Conservation (phyloP, 1,139 yeast species). For the Zygosaccharomyces pseudobailii region DNA sequence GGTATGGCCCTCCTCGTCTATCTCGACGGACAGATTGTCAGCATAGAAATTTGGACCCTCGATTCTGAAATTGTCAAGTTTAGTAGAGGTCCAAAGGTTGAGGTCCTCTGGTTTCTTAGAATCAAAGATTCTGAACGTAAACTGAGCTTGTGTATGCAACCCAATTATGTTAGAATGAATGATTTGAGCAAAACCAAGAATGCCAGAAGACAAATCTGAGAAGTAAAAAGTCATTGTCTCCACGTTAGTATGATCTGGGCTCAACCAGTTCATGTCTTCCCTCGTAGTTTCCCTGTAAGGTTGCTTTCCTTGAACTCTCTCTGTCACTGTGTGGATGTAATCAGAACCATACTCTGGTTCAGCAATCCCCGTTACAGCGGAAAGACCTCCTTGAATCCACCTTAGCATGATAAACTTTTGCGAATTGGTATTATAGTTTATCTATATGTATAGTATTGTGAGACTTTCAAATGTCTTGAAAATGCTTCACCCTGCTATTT, state of each 20-base stretch:
- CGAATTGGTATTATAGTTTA: not conserved
- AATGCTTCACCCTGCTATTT: not conserved
- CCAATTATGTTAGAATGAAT: slow-evolving; percentile 92
- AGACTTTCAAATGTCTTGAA: not conserved
- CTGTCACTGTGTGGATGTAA: slow-evolving; percentile 80
- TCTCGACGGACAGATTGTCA: slow-evolving; percentile 56
- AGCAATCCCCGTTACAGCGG: slow-evolving; percentile 93
- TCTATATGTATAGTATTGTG: not conserved
- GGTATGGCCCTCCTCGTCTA: slow-evolving; percentile 50
- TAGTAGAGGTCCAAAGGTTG: slow-evolving; percentile 80
- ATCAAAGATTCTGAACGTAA: slow-evolving; percentile 77
- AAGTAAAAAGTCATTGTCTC: slow-evolving; percentile 94
- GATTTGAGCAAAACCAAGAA: slow-evolving; percentile 85
- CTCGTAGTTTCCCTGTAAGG: slow-evolving; percentile 52
- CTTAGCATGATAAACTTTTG: slow-evolving; percentile 48
- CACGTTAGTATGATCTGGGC: slow-evolving; percentile 79
- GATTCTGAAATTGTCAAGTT: slow-evolving; percentile 70
- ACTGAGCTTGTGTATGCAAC: slow-evolving; percentile 87
- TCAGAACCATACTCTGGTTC: slow-evolving; percentile 96
- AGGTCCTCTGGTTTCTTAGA: slow-evolving; percentile 26
- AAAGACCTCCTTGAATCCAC: slow-evolving; percentile 83
- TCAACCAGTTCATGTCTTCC: slow-evolving; percentile 69
- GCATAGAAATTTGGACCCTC: slow-evolving; percentile 83
- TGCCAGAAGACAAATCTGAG: slow-evolving; percentile 55
- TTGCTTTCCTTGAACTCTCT: slow-evolving; percentile 50